Conservation (phyloP, 2,329 filamentous ascomycete species). For the Drechslerella coelobrocha region DNA sequence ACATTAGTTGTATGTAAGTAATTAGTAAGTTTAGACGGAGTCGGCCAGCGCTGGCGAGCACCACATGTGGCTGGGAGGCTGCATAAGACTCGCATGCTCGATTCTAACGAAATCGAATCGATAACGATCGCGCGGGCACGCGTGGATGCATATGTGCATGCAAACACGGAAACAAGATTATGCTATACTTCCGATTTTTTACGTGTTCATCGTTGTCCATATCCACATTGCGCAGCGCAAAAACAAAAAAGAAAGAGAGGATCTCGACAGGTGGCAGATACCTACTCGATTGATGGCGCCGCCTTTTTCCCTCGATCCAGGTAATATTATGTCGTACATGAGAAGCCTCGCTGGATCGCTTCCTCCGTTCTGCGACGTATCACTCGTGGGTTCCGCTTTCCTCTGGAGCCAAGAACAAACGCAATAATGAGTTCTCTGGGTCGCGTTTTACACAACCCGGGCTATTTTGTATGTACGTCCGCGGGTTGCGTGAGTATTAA, state of each 20-base stretch:
- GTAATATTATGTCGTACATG: constrained; percentile 8
- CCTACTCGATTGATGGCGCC: too few relatives aligned
- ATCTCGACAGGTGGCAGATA: not conserved
- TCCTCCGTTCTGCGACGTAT: constrained; percentile 7
- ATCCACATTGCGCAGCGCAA: too few relatives aligned
- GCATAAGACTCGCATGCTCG: too few relatives aligned
- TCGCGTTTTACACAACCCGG: not conserved
- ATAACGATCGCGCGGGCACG: too few relatives aligned
- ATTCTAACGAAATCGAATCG: too few relatives aligned
- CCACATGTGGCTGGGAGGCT: too few relatives aligned
- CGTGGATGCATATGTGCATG: too few relatives aligned
- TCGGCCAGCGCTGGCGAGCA: too few relatives aligned
- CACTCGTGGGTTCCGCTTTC: not conserved
- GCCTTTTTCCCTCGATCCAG: not conserved
- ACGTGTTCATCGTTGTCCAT: too few relatives aligned
- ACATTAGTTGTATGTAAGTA: not conserved
- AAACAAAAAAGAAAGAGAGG: not conserved
- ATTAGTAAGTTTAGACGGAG: too few relatives aligned
- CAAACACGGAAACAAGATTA: too few relatives aligned
- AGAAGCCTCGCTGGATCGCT: not conserved
- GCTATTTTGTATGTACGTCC: not conserved
- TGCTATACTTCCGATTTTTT: too few relatives aligned
- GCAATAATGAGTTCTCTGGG: constrained; percentile 1
- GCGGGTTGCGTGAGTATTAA: not conserved
- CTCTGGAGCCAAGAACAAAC: not conserved